phyloP scores from a whole-genome alignment of 495 filamentous ascomycete genomes.

The Haplographium delicatum region DNA sequence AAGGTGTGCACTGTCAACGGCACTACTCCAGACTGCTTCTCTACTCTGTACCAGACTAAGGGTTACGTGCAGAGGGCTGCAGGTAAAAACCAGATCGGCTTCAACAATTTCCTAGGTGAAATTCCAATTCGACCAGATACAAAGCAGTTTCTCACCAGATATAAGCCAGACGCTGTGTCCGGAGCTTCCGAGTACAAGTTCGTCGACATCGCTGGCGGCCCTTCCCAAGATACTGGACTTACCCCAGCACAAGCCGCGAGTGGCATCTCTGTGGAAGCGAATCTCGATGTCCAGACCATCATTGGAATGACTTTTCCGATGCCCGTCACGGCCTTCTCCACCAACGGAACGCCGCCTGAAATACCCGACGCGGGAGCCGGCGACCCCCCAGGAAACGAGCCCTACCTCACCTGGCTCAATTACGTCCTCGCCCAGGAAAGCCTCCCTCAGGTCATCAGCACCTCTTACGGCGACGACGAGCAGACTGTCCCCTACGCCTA shows the following conservation, averaged over 20 bases:
- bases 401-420: conserved; percentile 72
- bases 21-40: conserved; percentile 48
- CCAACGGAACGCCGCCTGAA: conserved; percentile 56
- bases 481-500: conserved; percentile 60
- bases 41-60: conserved; percentile 48
- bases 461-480: conserved; percentile 72
- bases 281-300: conserved; percentile 67
- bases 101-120: conserved; percentile 65
- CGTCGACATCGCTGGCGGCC: conserved; percentile 53
- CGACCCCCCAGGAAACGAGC: conserved; percentile 54
- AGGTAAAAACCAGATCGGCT: conserved; percentile 47
- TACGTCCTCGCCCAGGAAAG: conserved; percentile 60
- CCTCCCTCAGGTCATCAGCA: conserved; percentile 67
- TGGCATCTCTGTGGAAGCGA: conserved; percentile 51
- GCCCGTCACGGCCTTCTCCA: conserved; percentile 57
- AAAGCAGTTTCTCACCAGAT: conserved; percentile 41
- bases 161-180: conserved; percentile 40
- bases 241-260: conserved; percentile 14
- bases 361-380: conserved; percentile 47
- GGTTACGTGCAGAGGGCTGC: conserved; percentile 32
- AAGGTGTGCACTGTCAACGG: conserved; percentile 43
- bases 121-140: conserved; percentile 57
- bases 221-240: conserved; percentile 40
- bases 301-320: conserved; percentile 54
- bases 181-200: conserved; percentile 54